Conservation (phyloP, 768 basidiomycete species). For the Tricholoma saponaceum region DNA sequence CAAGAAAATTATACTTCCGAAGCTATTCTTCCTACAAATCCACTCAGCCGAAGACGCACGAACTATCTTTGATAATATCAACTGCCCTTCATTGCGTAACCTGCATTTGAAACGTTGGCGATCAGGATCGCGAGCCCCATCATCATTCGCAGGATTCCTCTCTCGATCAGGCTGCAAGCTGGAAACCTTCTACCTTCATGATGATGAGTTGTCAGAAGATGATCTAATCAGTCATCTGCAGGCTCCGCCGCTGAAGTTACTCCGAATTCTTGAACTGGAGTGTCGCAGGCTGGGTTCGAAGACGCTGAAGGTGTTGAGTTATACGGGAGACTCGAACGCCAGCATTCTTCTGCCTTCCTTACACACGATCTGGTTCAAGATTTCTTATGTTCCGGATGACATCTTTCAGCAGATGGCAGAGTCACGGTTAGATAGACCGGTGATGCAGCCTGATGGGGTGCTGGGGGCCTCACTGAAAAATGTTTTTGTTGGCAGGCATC, state of each 20-base stretch:
- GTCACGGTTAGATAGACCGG: not conserved
- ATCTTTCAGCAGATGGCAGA: not conserved
- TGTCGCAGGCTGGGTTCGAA: not conserved
- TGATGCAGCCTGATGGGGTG: not conserved
- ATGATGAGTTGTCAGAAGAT: slow-evolving; percentile 2
- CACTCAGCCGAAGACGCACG: not conserved
- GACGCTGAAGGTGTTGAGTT: not conserved
- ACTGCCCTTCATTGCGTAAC: not conserved
- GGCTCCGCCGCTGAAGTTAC: not conserved
- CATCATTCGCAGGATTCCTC: not conserved
- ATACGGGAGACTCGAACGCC: not conserved
- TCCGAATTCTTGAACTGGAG: slow-evolving; percentile 3
- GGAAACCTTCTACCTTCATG: slow-evolving; percentile 1
- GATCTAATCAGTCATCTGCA: not conserved
- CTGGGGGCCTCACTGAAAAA: not conserved
- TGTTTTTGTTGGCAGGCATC: not conserved
- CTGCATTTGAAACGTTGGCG: not conserved
- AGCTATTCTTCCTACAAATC: not conserved
- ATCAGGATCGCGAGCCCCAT: not conserved
- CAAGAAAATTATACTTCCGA: not conserved
- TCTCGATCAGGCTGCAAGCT: not conserved
- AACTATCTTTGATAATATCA: not conserved
- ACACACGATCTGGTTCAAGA: not conserved
- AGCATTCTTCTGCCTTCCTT: not conserved
- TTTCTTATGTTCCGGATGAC: not conserved